Evolutionary conservation across 768 basidiomycete species (phyloP).

Genomic region (Trichaptum fuscoviolaceum): DNA sequence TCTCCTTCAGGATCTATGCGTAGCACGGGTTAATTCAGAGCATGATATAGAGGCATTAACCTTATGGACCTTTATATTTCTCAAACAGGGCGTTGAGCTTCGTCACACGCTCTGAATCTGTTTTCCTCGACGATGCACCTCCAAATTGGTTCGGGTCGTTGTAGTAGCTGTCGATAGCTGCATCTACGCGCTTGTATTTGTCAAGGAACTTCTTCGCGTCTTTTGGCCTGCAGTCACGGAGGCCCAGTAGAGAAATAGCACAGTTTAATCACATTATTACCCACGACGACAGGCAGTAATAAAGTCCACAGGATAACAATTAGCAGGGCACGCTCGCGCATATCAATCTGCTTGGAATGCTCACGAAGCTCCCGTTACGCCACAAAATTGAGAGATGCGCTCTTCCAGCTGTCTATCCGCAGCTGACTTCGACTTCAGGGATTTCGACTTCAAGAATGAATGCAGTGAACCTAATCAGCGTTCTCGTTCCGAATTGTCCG

Average conservation of each 20-base stretch:
- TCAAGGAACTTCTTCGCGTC: constrained; percentile 69
- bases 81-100: constrained; percentile 58
- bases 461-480: not conserved
- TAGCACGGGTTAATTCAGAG: not conserved
- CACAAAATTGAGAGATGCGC: constrained; percentile 52
- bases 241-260: no score
- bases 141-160: constrained; percentile 42
- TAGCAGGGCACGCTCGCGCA: constrained; percentile 3
- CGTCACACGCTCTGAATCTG: constrained; percentile 10
- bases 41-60: not conserved
- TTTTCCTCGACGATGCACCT: constrained; percentile 6
- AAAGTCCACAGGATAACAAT: constrained; percentile 12
- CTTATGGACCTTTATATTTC: constrained; percentile 54
- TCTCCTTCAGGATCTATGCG: constrained; percentile 50
- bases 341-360: constrained; percentile 25
- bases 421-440: constrained; percentile 17
- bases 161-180: constrained; percentile 71
- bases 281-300: not conserved
- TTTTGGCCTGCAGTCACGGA: constrained; percentile 22
- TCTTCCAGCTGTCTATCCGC: constrained; percentile 44
- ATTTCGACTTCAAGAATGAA: constrained; percentile 20
- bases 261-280: no score
- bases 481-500: not conserved
- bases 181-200: constrained; percentile 62
- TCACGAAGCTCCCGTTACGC: constrained; percentile 67